Evolutionary conservation across 83 land plant genomes (phyloP).

Genomic region (Picea mariana): DNA sequence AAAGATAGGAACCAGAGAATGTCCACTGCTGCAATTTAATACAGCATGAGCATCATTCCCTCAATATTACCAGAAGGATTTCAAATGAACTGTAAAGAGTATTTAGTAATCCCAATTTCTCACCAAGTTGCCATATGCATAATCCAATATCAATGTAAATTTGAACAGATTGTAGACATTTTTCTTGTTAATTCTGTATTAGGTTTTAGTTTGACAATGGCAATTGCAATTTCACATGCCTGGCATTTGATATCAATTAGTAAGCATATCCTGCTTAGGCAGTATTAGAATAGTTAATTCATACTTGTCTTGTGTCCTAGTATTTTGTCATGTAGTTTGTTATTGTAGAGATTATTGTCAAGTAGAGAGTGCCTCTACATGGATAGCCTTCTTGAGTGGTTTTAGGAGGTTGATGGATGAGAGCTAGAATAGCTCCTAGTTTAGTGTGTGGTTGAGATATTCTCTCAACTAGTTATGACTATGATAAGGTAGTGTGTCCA

Average conservation of each 20-base stretch:
- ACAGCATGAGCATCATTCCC: not conserved
- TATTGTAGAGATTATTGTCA: too few species aligned
- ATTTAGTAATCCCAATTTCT: not conserved
- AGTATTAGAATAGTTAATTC: too few species aligned
- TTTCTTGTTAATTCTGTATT: not conserved
- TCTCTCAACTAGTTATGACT: too few species aligned
- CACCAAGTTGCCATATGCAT: not conserved
- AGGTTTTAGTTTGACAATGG: not conserved
- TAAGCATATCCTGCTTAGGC: not conserved
- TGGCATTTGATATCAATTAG: not conserved
- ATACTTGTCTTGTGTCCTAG: too few species aligned
- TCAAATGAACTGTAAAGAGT: not conserved
- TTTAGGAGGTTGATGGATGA: too few species aligned
- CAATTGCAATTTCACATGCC: not conserved
- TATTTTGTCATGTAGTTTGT: too few species aligned
- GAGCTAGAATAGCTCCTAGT: too few species aligned
- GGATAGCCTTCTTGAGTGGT: too few species aligned
- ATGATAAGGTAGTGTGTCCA: too few species aligned
- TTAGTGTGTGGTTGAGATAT: too few species aligned
- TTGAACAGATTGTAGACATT: not conserved
- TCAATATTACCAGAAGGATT: not conserved
- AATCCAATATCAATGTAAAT: not conserved
- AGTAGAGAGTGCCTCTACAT: too few species aligned
- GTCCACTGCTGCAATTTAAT: not conserved
- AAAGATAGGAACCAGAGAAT: not conserved